These are phyloP conservation scores for Diplodia scrobiculata DNA, from an alignment of 2,329 filamentous ascomycete species.

Conservation along the genomic window DNA sequence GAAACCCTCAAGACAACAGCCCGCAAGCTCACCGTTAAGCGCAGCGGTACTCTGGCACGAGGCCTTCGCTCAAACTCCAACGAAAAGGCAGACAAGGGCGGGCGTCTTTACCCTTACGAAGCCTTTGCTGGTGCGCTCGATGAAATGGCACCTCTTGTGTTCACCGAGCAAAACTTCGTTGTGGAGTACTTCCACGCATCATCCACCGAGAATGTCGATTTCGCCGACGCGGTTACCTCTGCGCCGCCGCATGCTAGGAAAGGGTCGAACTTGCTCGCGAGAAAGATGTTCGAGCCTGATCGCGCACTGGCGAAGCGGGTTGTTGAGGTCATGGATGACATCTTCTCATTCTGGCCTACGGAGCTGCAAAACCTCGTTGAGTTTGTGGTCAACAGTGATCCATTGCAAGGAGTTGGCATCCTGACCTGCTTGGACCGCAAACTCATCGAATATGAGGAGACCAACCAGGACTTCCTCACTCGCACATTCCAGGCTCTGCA, in stretches of 20 bases:
- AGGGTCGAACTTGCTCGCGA: slow-evolving; percentile 70
- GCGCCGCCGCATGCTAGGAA: slow-evolving; percentile 67
- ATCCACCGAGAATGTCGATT: slow-evolving; percentile 79
- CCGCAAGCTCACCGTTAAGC: slow-evolving; percentile 88
- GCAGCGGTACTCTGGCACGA: slow-evolving; percentile 82
- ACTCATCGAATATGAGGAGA: slow-evolving; percentile 76
- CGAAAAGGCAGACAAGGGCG: slow-evolving; percentile 64
- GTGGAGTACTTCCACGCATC: slow-evolving; percentile 96
- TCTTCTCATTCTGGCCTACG: slow-evolving; percentile 78
- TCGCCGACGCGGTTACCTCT: slow-evolving; percentile 73
- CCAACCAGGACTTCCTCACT: slow-evolving; percentile 89
- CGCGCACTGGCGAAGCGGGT: slow-evolving; percentile 81
- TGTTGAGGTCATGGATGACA: slow-evolving; percentile 82
- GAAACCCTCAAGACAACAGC: slow-evolving; percentile 70
- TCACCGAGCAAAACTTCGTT: slow-evolving; percentile 95
- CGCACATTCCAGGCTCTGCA: slow-evolving; percentile 78
- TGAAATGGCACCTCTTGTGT: slow-evolving; percentile 78
- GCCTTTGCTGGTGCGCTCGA: slow-evolving; percentile 78
- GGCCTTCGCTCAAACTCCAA: slow-evolving; percentile 68
- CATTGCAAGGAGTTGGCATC: slow-evolving; percentile 88
- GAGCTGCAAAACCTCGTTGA: slow-evolving; percentile 80
- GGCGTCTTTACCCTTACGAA: slow-evolving; percentile 73
- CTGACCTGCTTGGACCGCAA: slow-evolving; percentile 79
- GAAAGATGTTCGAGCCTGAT: slow-evolving; percentile 84
- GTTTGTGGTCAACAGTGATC: slow-evolving; percentile 78